These are phyloP conservation scores for Arachnomyces sp. DNA, from an alignment of 2,329 filamentous ascomycete genomes.

Conservation along the genomic window DNA sequence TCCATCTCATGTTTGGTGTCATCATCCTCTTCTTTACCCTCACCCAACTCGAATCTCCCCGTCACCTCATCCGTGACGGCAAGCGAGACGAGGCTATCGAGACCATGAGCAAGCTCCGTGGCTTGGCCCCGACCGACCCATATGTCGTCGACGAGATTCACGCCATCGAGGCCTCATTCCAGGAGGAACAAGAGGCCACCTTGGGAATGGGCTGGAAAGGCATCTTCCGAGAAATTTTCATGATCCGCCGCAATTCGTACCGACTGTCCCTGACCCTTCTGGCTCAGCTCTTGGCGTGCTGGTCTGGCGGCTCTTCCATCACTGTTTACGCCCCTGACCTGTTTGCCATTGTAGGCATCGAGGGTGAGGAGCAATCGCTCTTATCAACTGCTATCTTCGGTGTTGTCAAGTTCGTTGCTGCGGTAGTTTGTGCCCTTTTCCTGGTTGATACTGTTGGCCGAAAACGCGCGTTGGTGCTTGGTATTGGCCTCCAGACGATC, in stretches of 20 bases:
- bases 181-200: conserved; percentile 42
- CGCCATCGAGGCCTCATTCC: conserved; percentile 28
- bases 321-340: conserved; percentile 67
- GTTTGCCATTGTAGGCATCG: conserved; percentile 61
- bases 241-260: conserved; percentile 58
- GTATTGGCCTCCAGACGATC: conserved; percentile 41
- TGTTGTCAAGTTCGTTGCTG: conserved; percentile 60
- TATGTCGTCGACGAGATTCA: conserved; percentile 34
- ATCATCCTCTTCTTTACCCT: conserved; percentile 63
- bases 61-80: conserved; percentile 60
- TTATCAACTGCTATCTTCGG: conserved; percentile 67
- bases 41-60: conserved; percentile 61
- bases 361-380: conserved; percentile 57
- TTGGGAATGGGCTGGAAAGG: conserved; percentile 9
- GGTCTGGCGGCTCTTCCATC: conserved; percentile 62
- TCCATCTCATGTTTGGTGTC: conserved; percentile 69
- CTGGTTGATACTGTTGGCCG: conserved; percentile 67
- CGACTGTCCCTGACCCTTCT: conserved; percentile 57
- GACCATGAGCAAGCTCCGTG: conserved; percentile 29
- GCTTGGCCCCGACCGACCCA: conserved; percentile 33
- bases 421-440: conserved; percentile 62
- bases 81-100: conserved; percentile 41
- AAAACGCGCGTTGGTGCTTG: conserved; percentile 47
- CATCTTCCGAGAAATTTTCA: conserved; percentile 39
- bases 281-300: conserved; percentile 62